Percentiles rank a stretch among this genome's conserved stretches.
Conservation (phyloP, 441 rosid species). For the Gossypium schwendimanii region DNA sequence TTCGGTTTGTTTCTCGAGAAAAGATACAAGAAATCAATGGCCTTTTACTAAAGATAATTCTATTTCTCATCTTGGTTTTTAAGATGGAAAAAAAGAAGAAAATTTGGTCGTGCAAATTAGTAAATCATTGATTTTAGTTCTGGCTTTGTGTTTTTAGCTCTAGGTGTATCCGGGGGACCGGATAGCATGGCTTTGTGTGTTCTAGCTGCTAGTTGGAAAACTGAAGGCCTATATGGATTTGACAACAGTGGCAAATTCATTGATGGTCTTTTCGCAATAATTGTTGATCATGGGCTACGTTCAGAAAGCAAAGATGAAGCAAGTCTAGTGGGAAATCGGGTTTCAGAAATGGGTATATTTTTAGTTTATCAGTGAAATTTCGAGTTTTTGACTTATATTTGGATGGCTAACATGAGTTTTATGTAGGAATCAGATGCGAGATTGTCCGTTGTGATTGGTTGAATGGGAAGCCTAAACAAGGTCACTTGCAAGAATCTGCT, state of each 20-base stretch:
- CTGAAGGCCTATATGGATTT: conserved; percentile 28
- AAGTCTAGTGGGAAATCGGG: conserved; percentile 41
- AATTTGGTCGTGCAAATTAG: conserved; percentile 5
- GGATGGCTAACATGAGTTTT: conserved; percentile 30
- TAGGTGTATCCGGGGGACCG: conserved; percentile 95
- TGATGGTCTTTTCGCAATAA: conserved; percentile 73
- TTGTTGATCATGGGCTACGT: conserved; percentile 87
- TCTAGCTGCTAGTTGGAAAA: conserved; percentile 80
- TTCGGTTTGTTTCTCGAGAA: conserved; percentile 8
- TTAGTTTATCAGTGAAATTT: not conserved
- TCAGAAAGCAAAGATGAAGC: conserved; percentile 78
- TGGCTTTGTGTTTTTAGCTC: conserved; percentile 32
- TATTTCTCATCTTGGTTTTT: not conserved
- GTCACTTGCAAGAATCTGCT: conserved; percentile 88
- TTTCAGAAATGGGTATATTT: conserved; percentile 68
- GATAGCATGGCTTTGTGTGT: conserved; percentile 90
- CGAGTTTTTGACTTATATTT: conserved; percentile 1
- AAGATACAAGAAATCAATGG: not conserved
- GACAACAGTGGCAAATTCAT: conserved; percentile 35
- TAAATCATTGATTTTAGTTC: not conserved
- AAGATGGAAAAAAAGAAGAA: not conserved
- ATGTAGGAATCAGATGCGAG: conserved; percentile 88
- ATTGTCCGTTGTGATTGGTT: conserved; percentile 70
- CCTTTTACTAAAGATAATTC: not conserved
- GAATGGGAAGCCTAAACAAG: conserved; percentile 71